Percentiles rank a stretch among this genome's conserved stretches.
Evolutionary conservation across 306 rosid species (phyloP).

Genomic region (Dalbergia cultrata): DNA sequence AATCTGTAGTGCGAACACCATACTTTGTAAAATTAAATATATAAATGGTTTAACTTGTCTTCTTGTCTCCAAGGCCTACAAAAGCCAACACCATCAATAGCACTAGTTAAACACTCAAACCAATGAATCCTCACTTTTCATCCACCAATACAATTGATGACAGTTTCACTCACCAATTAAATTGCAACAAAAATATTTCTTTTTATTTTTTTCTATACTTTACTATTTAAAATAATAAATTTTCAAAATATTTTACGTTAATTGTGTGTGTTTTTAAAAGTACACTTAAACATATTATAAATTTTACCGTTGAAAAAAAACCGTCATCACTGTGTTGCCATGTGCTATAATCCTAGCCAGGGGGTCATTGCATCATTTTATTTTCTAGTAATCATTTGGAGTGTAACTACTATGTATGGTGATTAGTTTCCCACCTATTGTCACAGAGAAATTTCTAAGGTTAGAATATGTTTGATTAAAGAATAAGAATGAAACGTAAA

Average conservation of each 20-base stretch:
- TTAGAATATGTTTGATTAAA: neutral
- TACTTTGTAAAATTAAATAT: neutral
- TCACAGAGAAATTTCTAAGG: neutral
- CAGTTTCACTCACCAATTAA: slow-evolving; percentile 21
- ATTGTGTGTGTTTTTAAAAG: slow-evolving; percentile 1
- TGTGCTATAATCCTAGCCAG: slow-evolving; percentile 20
- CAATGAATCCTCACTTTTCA: slow-evolving; percentile 40
- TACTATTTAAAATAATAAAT: neutral
- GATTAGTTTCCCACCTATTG: neutral
- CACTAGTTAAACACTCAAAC: slow-evolving; percentile 12
- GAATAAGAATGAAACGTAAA: too few species aligned
- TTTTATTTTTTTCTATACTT: neutral
- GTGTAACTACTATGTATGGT: neutral
- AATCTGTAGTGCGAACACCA: neutral
- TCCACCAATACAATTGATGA: slow-evolving; percentile 41
- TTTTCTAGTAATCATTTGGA: slow-evolving; percentile 16
- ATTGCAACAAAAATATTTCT: slow-evolving; percentile 5
- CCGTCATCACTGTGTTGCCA: neutral
- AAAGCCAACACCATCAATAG: slow-evolving; percentile 31
- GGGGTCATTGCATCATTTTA: neutral
- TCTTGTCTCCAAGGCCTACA: slow-evolving; percentile 36
- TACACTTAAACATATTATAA: neutral
- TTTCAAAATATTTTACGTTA: neutral
- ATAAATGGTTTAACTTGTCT: neutral
- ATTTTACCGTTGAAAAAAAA: neutral